phyloP scores from a whole-genome alignment of 2,329 filamentous ascomycete genomes.

The Xylaria sp. region DNA sequence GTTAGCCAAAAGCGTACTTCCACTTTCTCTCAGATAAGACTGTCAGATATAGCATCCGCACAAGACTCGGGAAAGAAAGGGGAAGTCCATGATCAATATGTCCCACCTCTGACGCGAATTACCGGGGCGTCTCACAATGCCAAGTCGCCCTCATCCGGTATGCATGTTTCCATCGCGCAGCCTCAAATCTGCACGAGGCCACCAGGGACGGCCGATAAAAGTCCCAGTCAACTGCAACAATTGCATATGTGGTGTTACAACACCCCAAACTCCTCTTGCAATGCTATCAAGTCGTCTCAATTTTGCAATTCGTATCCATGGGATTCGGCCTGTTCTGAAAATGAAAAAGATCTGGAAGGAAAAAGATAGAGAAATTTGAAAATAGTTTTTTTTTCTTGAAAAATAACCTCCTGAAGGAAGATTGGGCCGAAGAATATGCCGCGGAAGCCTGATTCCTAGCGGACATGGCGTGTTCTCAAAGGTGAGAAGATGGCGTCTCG shows the following conservation, averaged over 20 bases:
- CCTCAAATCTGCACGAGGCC: not conserved
- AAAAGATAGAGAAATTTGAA: slow-evolving; percentile 21
- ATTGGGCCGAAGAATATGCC: too few relatives aligned
- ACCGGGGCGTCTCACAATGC: not conserved
- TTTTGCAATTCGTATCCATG: not conserved
- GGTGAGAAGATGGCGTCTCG: not conserved
- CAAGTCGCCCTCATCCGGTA: slow-evolving; percentile 4
- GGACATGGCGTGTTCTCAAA: not conserved
- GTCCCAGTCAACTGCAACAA: not conserved
- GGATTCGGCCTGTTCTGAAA: not conserved
- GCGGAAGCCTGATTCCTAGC: too few relatives aligned
- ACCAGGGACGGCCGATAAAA: not conserved
- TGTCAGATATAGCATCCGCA: not conserved
- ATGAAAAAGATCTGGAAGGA: not conserved
- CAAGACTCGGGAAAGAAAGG: not conserved
- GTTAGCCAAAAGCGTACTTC: slow-evolving; percentile 12
- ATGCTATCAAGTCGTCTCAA: not conserved
- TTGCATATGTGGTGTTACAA: not conserved
- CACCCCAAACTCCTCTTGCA: not conserved
- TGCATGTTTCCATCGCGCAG: not conserved
- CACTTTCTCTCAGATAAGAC: not conserved
- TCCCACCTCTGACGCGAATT: slow-evolving; percentile 5
- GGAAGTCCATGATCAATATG: not conserved
- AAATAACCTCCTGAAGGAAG: too few relatives aligned
- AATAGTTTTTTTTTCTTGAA: not conserved